Evolutionary conservation across 2,329 filamentous ascomycete species (phyloP), one percentile per base, ranked within the genome.

Genomic region (Xylariales sp.): DNA sequence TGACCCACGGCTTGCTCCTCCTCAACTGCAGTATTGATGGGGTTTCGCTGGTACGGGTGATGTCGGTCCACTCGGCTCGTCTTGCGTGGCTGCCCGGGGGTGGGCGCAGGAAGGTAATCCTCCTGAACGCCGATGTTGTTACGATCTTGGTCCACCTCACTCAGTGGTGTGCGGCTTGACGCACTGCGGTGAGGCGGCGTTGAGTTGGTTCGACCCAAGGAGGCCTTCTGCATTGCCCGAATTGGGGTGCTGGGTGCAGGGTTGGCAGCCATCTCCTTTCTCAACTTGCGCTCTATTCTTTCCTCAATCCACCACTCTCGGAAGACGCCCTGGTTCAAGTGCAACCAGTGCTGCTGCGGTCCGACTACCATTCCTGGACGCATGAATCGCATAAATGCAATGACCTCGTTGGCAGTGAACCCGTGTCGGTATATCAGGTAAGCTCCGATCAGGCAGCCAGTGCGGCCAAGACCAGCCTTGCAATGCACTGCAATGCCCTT

Each of bases 381-480:
- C 91, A 97, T 97, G 67, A 98, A 98, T 44, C 91, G 83, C 91
- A 98, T 97, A 63, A 90, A 98, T 4, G 90, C 86, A 59, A 97
- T 97, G 54, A 95, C 81, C 66, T 96, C 91, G 57, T 97, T 95
- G 48, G 93, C 93, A 5, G 91, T 97, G 64, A 97, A 98, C 40
- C 88, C 93, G 62, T 97, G 85, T 49, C 90, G 81, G 70, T 98
- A 98, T 58, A 98, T 97, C 44, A 98, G 75, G 58, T 98, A 98
- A 21, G 93, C 93, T 41, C 93, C 93, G 55, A 98, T 98, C 47
- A 98, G 70, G 61, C 93, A 98, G 12, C 93, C 93, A 2, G 93
- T 98, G 33, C 93, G 83, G 19, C 93, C 93, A 15, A 98, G 80
- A 33, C 93, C 93, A 53, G 93, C 93, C 69, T 98, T 98, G 78